Percentiles rank a stretch among this genome's conserved stretches.
phyloP scores from a whole-genome alignment of 2,329 filamentous ascomycete species.

The Scleromitrula shiraiana region DNA sequence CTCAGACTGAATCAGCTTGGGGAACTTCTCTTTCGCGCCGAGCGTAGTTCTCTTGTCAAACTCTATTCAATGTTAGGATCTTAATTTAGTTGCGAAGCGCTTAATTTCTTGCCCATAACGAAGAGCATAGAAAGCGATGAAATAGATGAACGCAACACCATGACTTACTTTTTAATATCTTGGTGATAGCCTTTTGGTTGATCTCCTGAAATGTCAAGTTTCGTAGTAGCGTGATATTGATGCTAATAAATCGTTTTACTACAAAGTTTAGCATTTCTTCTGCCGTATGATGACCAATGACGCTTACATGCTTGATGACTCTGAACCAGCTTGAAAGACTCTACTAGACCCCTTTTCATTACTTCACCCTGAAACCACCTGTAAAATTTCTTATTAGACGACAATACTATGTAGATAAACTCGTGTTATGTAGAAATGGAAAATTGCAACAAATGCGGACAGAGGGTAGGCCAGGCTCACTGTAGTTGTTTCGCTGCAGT shows the following conservation, averaged over 20 bases:
- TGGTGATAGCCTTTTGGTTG: slow-evolving; percentile 67
- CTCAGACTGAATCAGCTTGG: slow-evolving; percentile 48
- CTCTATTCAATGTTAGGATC: slow-evolving; percentile 42
- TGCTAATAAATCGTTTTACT: slow-evolving; percentile 50
- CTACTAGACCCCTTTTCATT: slow-evolving; percentile 47
- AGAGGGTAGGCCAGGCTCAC: neutral
- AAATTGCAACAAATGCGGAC: neutral
- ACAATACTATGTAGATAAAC: neutral
- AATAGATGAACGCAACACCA: neutral
- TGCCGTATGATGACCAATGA: too few relatives aligned
- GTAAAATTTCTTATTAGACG: neutral
- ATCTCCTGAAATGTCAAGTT: slow-evolving; percentile 79
- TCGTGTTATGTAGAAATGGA: neutral
- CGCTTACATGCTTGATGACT: slow-evolving; percentile 45
- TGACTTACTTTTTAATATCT: slow-evolving; percentile 73
- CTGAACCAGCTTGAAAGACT: slow-evolving; percentile 56
- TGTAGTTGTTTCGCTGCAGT: slow-evolving; percentile 57
- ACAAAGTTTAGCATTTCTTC: neutral
- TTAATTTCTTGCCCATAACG: too few relatives aligned
- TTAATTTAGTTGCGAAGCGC: too few relatives aligned
- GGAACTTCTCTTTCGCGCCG: slow-evolving; percentile 56
- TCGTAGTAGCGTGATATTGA: slow-evolving; percentile 71
- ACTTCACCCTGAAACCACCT: slow-evolving; percentile 63
- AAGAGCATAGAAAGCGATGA: neutral
- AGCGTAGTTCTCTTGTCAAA: slow-evolving; percentile 81